Base-by-base conservation (phyloP, 305 asterid genomes). In the Plantago lanceolata region DNA sequence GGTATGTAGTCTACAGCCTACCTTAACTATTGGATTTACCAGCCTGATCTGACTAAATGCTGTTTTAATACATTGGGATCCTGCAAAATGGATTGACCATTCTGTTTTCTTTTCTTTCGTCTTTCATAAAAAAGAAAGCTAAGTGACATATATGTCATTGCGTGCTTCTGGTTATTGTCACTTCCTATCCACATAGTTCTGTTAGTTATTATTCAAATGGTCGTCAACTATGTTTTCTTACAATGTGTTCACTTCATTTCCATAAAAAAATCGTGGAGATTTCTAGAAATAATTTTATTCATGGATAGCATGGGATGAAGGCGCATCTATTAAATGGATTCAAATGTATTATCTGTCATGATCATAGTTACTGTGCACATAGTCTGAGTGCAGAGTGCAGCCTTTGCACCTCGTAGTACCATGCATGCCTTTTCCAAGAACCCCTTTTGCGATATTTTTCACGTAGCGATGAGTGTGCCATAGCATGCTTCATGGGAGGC, bases 1-100 rank as follows among this genome's bases (percentile, higher is more conserved):
- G 97, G 97, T 89, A 78, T 5, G 78, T 67, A 55, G 45, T 37
- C 47, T 52, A 8, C n/a, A n/a, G n/a, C 67, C 72, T 45, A 57
- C 43, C 44, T 37, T 7, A 12, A 35, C 1, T 35, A 35, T 6
- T 35, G 43, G 43, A 4, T 3, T 65, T 20, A 19, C 57, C 35
- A n/a, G 15, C 19, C 8, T 16, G 29, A 26, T 19, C 64, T 65
- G 49, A 48, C 49, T 21, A 37, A 62, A 26, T 12, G 65, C 45
- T 28, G 15, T 62, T 61, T 58, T 60, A 11, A 60, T 47, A 33
- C 29, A 57, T 65, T 62, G 6, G 6, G 18, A 13, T 2, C 33
- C 35, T 53, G 58, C 58, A 57, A 33, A 33, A 57, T 50, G 52
- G 49, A 19, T 65, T 61, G 33, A 37, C 31, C 56, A 57, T 45